phyloP scores from a whole-genome alignment of 2,329 filamentous ascomycete species.

The Arthrinium phaeospermum region DNA sequence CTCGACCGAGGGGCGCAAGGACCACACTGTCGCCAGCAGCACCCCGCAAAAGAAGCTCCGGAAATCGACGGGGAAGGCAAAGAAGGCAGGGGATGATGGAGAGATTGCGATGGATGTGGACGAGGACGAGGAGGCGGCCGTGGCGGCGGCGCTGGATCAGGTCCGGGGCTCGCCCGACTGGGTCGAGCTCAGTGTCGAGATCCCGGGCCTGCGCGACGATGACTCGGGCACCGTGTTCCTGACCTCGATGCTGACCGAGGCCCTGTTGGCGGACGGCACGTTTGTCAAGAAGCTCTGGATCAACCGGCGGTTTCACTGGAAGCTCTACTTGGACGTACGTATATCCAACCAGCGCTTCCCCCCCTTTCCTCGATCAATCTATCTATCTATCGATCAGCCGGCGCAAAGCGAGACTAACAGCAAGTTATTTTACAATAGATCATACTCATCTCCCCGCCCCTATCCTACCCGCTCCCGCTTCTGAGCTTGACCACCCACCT shows the following conservation, averaged over 20 bases:
- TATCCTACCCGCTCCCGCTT: slow-evolving; percentile 88
- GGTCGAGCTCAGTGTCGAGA: slow-evolving; percentile 91
- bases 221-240: slow-evolving; percentile 88
- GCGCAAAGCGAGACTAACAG: slow-evolving; percentile 10
- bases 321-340: slow-evolving; percentile 90
- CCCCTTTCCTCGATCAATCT: no score
- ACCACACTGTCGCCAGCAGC: background rate
- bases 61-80: slow-evolving; percentile 33
- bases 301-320: slow-evolving; percentile 94
- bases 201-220: slow-evolving; percentile 89
- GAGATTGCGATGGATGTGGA: slow-evolving; percentile 43
- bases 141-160: slow-evolving; percentile 25
- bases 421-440: slow-evolving; percentile 64
- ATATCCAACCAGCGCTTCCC: slow-evolving; percentile 1
- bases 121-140: slow-evolving; percentile 39
- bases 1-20: slow-evolving; percentile 2
- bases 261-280: slow-evolving; percentile 74
- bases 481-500: slow-evolving; percentile 93
- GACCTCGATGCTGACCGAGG: slow-evolving; percentile 86
- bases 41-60: slow-evolving; percentile 27
- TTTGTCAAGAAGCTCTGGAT: slow-evolving; percentile 79
- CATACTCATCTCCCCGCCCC: slow-evolving; percentile 87
- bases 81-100: slow-evolving; percentile 29
- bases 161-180: slow-evolving; percentile 66
- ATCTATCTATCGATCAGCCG: background rate